Base-by-base conservation (phyloP, 768 basidiomycete genomes). In the Pseudohyphozyma bogoriensis region DNA sequence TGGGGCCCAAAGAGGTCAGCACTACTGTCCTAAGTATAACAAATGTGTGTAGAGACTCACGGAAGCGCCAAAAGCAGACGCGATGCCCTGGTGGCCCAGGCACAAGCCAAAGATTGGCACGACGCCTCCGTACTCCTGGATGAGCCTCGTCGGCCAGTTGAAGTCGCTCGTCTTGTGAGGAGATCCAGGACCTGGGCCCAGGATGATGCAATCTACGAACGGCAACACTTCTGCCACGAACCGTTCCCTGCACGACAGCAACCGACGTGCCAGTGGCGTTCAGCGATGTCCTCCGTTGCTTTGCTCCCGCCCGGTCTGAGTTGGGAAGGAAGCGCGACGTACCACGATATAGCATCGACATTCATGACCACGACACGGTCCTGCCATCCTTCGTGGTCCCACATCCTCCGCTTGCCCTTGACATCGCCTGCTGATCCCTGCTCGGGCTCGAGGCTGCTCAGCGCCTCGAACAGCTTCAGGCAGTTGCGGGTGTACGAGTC, bases 401-500 rank as follows among this genome's bases (percentile, higher is more conserved):
- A 70, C 33, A 54, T 50, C 4, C 67, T 70, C 64, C 44, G 44
- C 31, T 70, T 69, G 31, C 60, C 62, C 24, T 56, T 59, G 1
- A 16, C 24, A 32, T 46, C 46, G 47, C 46, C 56, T 22, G n/a
- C 33, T 18, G 22, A 2, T 12, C 5, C 15, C 2, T 1, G 53
- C 31, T 39, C 46, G 44, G 44, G 8, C 18, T 18, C 28, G 40
- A 54, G 29, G n/a, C 10, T 7, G 15, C 40, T 22, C n/a, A 55
- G 29, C 29, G 52, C 28, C 2, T 31, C 15, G 49, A 68, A 40
- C 24, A 62, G 63, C n/a, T 31, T 8, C 49, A 65, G 46, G n/a
- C 62, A 11, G 55, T 68, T 68, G 31, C 55, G 54, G 6, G 66
- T 64, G 59, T 68, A 68, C 28, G 58, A 60, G 47, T 68, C 66